Conservation (phyloP, 768 basidiomycete species). For the Phlegmacium glaucopus region DNA sequence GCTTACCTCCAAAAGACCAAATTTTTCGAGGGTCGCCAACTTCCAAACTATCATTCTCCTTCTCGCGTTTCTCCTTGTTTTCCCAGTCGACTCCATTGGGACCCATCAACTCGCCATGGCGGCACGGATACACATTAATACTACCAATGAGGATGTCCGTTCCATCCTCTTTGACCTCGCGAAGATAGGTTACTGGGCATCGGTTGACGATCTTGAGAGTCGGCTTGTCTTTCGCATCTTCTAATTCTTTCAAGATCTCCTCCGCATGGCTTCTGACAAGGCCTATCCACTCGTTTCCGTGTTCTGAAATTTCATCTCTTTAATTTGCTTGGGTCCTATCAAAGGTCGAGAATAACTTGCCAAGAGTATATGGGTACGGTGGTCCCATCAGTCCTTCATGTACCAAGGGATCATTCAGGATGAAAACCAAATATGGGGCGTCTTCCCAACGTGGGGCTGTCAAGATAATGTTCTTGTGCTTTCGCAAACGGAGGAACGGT, state of each 20-base stretch:
- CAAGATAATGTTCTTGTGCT: slow-evolving; percentile 52
- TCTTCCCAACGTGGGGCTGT: slow-evolving; percentile 56
- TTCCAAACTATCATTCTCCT: slow-evolving; percentile 37
- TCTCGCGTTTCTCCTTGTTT: slow-evolving; percentile 30
- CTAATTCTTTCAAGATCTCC: slow-evolving; percentile 27
- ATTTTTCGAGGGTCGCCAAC: slow-evolving; percentile 53
- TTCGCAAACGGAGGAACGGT: slow-evolving; percentile 47
- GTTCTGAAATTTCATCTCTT: slow-evolving; percentile 22
- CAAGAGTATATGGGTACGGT: slow-evolving; percentile 50
- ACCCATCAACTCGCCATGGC: slow-evolving; percentile 17
- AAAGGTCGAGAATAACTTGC: slow-evolving; percentile 15
- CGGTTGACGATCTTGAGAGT: slow-evolving; percentile 32
- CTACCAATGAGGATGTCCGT: slow-evolving; percentile 53
- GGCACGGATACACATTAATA: slow-evolving; percentile 32
- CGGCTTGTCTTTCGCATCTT: slow-evolving; percentile 20
- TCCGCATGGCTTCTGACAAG: slow-evolving; percentile 25
- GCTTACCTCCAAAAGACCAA: slow-evolving; percentile 61
- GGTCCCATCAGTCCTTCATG: slow-evolving; percentile 42
- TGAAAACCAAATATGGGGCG: slow-evolving; percentile 27
- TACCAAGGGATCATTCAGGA: slow-evolving; percentile 50
- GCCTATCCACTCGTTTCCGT: slow-evolving; percentile 18
- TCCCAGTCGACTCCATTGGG: slow-evolving; percentile 28
- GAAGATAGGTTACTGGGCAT: slow-evolving; percentile 47
- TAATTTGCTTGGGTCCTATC: neutral
- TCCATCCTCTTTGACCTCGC: slow-evolving; percentile 57